phyloP scores from a whole-genome alignment of 345 rosid genomes.

The Mercurialis annua region DNA sequence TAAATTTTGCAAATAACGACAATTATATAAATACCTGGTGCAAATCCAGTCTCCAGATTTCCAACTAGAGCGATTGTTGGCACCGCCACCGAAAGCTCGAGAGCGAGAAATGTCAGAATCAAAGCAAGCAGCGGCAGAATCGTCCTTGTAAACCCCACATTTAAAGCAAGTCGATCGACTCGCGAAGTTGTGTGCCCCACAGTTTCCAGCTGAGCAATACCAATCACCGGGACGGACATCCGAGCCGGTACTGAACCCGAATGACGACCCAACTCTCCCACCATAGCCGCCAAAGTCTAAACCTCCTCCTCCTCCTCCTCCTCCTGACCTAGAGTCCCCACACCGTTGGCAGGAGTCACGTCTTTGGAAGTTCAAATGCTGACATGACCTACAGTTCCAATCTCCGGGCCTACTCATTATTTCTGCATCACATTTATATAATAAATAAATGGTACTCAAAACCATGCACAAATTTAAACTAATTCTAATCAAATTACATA shows the following conservation, averaged over 20 bases:
- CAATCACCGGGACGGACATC: conserved; percentile 96
- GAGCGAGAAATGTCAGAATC: conserved; percentile 45
- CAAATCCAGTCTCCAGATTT: conserved; percentile 95
- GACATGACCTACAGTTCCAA: conserved; percentile 93
- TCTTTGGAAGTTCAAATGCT: conserved; percentile 79
- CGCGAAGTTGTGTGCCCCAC: conserved; percentile 93
- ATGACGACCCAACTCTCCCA: conserved; percentile 52
- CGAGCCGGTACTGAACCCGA: conserved; percentile 71
- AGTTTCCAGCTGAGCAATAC: conserved; percentile 82
- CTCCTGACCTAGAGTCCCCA: conserved; percentile 31
- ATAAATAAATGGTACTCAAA: too few relatives aligned
- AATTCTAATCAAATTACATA: too few relatives aligned
- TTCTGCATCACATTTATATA: neutral
- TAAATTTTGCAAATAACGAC: too few relatives aligned
- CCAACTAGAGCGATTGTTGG: conserved; percentile 67
- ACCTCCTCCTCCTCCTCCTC: conserved; percentile 38
- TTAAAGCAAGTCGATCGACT: conserved; percentile 94
- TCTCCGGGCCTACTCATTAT: conserved; percentile 84
- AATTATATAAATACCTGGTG: conserved; percentile 46
- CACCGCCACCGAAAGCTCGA: conserved; percentile 35
- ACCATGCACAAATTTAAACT: too few relatives aligned
- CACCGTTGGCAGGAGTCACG: conserved; percentile 87
- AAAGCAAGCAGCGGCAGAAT: conserved; percentile 28
- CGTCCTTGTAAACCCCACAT: conserved; percentile 81
- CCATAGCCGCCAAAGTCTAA: conserved; percentile 47